Conservation (phyloP, 306 rosid species). For the Luffa acutangula region DNA sequence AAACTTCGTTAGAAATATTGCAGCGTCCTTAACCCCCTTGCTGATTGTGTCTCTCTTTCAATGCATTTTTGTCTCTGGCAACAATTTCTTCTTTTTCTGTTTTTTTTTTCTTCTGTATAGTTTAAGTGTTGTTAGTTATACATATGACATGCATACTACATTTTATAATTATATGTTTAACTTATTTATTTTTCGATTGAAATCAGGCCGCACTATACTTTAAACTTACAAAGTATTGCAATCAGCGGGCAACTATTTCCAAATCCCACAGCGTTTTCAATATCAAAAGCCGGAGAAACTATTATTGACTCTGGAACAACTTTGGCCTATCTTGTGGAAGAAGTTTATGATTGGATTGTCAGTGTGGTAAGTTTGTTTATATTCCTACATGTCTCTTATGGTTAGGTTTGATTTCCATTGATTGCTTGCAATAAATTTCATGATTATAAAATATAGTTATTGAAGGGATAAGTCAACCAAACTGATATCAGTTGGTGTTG, state of each 20-base stretch:
- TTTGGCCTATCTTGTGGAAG: constrained; percentile 73
- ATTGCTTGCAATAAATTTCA: not conserved
- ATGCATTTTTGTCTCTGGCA: not conserved
- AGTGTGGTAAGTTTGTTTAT: constrained; percentile 45
- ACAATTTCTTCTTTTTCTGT: not conserved
- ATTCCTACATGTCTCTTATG: not conserved
- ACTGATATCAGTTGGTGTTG: not conserved
- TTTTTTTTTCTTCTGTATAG: not conserved
- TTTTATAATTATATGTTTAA: not conserved
- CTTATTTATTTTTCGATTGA: not conserved
- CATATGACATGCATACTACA: not conserved
- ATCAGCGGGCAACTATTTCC: constrained; percentile 68
- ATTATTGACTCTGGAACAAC: constrained; percentile 91
- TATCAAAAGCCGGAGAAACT: constrained; percentile 59
- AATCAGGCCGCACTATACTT: constrained; percentile 78
- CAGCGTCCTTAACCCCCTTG: not conserved
- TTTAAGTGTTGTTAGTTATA: not conserved
- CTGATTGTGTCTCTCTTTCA: not conserved
- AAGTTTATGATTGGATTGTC: constrained; percentile 78
- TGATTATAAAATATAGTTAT: not conserved
- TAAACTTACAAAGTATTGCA: constrained; percentile 69
- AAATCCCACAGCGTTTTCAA: constrained; percentile 48
- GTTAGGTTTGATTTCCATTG: not conserved
- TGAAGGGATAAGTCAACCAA: not conserved
- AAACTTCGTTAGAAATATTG: not conserved